These are phyloP conservation scores for Straminergon stramineum DNA, from an alignment of 225 moss, liverwort and hornwort species.

Conservation along the genomic window DNA sequence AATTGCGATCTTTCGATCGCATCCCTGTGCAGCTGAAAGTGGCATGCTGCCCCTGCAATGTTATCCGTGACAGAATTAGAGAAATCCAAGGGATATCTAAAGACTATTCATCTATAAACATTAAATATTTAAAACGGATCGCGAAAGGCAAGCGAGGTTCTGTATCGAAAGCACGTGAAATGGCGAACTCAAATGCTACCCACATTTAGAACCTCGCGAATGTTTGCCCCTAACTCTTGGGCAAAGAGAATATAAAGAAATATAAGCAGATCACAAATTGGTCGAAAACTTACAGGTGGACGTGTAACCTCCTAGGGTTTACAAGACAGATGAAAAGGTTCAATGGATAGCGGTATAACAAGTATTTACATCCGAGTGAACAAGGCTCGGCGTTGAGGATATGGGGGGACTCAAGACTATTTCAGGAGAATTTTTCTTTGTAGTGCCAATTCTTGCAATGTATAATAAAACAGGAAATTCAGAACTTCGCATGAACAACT, in stretches of 20 bases:
- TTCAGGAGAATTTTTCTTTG: not conserved
- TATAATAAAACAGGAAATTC: not conserved
- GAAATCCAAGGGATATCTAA: not conserved
- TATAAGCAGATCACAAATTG: not conserved
- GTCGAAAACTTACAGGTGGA: not conserved
- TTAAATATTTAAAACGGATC: not conserved
- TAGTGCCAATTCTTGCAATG: not conserved
- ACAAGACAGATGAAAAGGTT: not conserved
- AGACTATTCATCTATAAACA: not conserved
- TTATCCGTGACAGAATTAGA: not conserved
- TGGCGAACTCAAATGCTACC: not conserved
- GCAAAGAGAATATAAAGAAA: not conserved
- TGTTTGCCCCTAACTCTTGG: not conserved
- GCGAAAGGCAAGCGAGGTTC: not conserved
- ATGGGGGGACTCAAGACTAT: not conserved
- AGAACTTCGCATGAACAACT: not conserved
- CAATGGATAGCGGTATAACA: not conserved
- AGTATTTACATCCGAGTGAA: not conserved
- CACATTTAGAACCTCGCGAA: not conserved
- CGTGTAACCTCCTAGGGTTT: not conserved
- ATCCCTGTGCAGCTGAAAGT: slow-evolving; percentile 24
- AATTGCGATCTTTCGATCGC: slow-evolving; percentile 59
- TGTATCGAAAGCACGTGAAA: not conserved
- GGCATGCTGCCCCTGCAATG: slow-evolving; percentile 33
- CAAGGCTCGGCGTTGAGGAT: not conserved